Base-by-base conservation (phyloP, 164 flowering plant genomes). In the Kalanchoe fedtschenkoi region DNA sequence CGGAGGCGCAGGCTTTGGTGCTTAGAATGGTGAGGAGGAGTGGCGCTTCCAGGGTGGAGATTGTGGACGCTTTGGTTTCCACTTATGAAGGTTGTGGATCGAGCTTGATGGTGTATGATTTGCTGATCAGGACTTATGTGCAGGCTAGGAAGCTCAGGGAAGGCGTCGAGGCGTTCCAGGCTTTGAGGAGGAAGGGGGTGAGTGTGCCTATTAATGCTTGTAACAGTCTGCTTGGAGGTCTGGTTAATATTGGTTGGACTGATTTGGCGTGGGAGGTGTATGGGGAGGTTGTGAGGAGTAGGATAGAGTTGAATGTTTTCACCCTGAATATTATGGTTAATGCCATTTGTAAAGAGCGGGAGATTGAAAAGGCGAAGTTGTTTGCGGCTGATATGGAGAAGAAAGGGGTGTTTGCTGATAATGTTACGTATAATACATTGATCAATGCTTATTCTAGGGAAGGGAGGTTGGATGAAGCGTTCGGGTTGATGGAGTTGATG, bases 311-410 rank as follows among this genome's bases (percentile, higher is more conserved):
- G 74, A 89, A 91, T 81, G 85, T 80, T 14, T 89, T 79, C 72
- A 91, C 98, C 0, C 64, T 91, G 10, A 91, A 91, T 68, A 91
- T 91, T 30, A 87, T 91, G 92, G 71, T 84, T 51, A 85, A 87
- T 76, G 96, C 85, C 6, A 68, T 87, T 38, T 91, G 91, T 64
- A 91, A 89, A 66, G 89, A 85, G 47, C 37, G 73, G 9, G 84
- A 83, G 60, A 68, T 83, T 26, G 78, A 74, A 54, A 54, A 69
- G 2, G 86, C 74, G 0, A 70, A 70, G 41, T 28, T 30, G 10
- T 81, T 87, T 66, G 59, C 87, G 26, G 54, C 61, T 32, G 86
- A 80, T n/a, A 79, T 85, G 89, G 91, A 81, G 67, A 69, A 61
- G 62, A 82, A 72, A 67, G 91, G 93, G n/a, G 69, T 87, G 54